These are phyloP conservation scores for Cytospora piceicola DNA, from an alignment of 2,329 filamentous ascomycete genomes.

Conservation along the genomic window DNA sequence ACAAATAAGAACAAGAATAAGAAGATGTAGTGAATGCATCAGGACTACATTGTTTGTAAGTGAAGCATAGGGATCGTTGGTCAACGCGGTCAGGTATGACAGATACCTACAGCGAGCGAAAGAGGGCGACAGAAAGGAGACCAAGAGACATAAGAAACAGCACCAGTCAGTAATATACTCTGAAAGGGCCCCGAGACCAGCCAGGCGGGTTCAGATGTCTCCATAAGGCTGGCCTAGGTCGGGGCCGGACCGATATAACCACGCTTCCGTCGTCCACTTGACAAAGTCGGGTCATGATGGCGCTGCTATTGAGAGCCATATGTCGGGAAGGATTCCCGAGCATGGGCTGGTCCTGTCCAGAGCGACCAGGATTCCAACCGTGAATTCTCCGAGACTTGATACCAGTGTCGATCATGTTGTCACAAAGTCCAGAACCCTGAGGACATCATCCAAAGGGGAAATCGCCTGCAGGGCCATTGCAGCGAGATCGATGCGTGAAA, in stretches of 20 bases:
- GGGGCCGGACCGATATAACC: constrained; percentile 25
- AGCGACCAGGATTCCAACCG: background rate
- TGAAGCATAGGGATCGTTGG: constrained; percentile 17
- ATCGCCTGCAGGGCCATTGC: constrained; percentile 7
- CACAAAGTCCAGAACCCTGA: constrained; percentile 1
- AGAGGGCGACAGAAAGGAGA: constrained; percentile 13
- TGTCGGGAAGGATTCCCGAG: constrained; percentile 1
- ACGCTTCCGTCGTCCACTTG: constrained; percentile 16
- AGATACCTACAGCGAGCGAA: constrained; percentile 15
- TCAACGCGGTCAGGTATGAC: constrained; percentile 19
- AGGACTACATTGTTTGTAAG: constrained; percentile 26
- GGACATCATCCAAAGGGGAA: background rate
- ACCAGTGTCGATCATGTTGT: background rate
- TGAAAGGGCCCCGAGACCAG: constrained; percentile 22
- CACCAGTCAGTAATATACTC: constrained; percentile 17
- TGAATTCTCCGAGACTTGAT: background rate
- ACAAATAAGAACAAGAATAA: constrained; percentile 25
- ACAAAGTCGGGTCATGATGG: background rate
- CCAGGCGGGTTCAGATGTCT: constrained; percentile 12
- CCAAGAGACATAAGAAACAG: constrained; percentile 8
- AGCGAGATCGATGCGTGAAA: constrained; percentile 9
- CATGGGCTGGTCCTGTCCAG: constrained; percentile 19
- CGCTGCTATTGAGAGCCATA: background rate
- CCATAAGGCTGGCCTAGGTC: constrained; percentile 21
- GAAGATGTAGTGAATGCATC: constrained; percentile 25